These are phyloP conservation scores for Leucosporidium creatinivorum DNA, from an alignment of 768 basidiomycete species.

Conservation along the genomic window DNA sequence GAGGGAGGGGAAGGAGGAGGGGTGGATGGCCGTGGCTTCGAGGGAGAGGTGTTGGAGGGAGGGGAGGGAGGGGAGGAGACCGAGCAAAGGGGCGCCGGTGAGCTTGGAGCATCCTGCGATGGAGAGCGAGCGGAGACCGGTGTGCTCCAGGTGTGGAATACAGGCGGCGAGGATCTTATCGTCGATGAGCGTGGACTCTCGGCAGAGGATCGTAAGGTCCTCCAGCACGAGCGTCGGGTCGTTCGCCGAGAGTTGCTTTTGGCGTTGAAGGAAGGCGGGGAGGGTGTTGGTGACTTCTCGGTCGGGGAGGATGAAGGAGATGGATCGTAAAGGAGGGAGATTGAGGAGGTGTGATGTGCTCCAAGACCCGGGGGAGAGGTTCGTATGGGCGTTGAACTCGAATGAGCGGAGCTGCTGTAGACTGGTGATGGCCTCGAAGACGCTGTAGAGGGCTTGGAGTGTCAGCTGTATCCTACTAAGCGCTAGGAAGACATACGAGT, in stretches of 20 bases:
- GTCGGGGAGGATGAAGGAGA: slow-evolving; percentile 31
- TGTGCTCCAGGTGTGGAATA: background rate
- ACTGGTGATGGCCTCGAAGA: slow-evolving; percentile 15
- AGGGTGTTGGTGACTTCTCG: slow-evolving; percentile 15
- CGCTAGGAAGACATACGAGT: slow-evolving; percentile 2
- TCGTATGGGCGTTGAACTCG: slow-evolving; percentile 29
- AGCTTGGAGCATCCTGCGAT: slow-evolving; percentile 28
- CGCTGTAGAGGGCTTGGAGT: background rate
- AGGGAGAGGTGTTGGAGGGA: slow-evolving; percentile 24
- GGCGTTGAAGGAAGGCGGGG: slow-evolving; percentile 15
- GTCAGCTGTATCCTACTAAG: background rate
- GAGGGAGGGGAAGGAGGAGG: slow-evolving; percentile 13
- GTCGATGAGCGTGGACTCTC: slow-evolving; percentile 25
- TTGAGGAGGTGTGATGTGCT: slow-evolving; percentile 13
- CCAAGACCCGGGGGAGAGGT: slow-evolving; percentile 23
- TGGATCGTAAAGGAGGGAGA: slow-evolving; percentile 12
- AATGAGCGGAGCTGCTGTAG: slow-evolving; percentile 8
- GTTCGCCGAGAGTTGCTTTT: background rate
- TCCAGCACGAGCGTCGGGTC: slow-evolving; percentile 4
- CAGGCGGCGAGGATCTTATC: slow-evolving; percentile 2
- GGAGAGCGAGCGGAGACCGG: slow-evolving; percentile 13
- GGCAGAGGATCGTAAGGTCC: slow-evolving; percentile 26
- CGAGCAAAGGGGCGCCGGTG: slow-evolving; percentile 2
- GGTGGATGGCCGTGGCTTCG: slow-evolving; percentile 22
- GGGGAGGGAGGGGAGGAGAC: slow-evolving; percentile 7